A percentile compares a stretch with the other conserved stretches of the same genome.
Conservation (phyloP, 2,329 filamentous ascomycete genomes). For the Sporothrix humicola region DNA sequence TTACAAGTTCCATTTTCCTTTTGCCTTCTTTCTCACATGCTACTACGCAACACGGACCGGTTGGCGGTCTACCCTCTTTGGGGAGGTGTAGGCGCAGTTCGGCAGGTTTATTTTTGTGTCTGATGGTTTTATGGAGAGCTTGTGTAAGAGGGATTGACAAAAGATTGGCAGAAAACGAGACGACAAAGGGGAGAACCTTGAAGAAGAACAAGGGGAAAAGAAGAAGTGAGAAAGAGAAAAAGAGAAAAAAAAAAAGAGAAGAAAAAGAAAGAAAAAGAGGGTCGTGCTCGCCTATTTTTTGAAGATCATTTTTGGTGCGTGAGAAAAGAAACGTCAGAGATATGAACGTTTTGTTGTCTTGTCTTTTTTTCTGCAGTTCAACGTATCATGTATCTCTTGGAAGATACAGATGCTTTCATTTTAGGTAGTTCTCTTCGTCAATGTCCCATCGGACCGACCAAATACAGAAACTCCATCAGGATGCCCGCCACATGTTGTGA, state of each 20-base stretch:
- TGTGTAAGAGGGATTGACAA: not conserved
- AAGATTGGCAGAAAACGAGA: not conserved
- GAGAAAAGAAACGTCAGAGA: conserved; percentile 9
- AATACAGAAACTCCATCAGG: conserved; percentile 21
- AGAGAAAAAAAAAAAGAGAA: not conserved
- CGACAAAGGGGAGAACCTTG: not conserved
- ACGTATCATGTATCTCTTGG: too few relatives aligned
- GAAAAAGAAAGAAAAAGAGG: not conserved
- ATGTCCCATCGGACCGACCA: conserved; percentile 7
- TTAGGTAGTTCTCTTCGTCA: not conserved
- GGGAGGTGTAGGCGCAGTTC: conserved; percentile 6
- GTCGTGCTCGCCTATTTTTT: conserved; percentile 24
- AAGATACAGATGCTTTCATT: not conserved
- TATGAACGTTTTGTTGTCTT: not conserved
- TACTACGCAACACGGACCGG: not conserved
- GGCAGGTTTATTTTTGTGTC: not conserved
- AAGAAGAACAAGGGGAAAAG: too few relatives aligned
- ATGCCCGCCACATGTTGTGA: conserved; percentile 25
- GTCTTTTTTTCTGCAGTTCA: not conserved
- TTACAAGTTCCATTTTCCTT: not conserved
- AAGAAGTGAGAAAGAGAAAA: not conserved
- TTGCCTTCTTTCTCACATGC: not conserved
- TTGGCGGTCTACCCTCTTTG: conserved; percentile 17
- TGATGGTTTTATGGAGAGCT: not conserved
- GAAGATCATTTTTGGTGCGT: conserved; percentile 7